Evolutionary conservation across 2,329 filamentous ascomycete species (phyloP).

Genomic region (Periconia digitata): DNA sequence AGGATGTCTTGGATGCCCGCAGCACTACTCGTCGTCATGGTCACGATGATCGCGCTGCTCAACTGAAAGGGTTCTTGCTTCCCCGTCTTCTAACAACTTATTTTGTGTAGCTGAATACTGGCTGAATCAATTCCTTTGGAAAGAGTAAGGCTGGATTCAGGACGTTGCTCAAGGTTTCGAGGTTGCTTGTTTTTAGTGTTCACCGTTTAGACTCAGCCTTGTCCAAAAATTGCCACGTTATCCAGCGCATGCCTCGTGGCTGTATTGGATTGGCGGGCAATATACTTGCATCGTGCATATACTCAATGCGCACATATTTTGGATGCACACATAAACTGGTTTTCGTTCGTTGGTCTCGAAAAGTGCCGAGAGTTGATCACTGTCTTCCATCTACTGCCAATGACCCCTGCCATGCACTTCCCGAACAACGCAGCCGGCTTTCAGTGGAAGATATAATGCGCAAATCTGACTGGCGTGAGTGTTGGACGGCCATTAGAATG

Average conservation of each 20-base stretch:
- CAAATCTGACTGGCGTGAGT: too few relatives aligned
- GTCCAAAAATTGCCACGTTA: slow-evolving; percentile 10
- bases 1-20: not conserved
- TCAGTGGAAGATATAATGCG: too few relatives aligned
- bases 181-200: not conserved
- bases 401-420: too few relatives aligned
- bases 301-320: too few relatives aligned
- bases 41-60: not conserved
- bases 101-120: not conserved
- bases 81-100: not conserved
- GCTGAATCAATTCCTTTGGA: too few relatives aligned
- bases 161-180: not conserved
- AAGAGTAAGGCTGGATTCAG: too few relatives aligned
- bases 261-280: slow-evolving; percentile 5
- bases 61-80: not conserved
- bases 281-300: slow-evolving; percentile 4
- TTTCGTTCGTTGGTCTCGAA: too few relatives aligned
- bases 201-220: slow-evolving; percentile 1
- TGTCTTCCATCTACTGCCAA: too few relatives aligned
- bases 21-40: not conserved
- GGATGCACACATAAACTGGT: too few relatives aligned
- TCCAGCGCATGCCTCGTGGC: slow-evolving; percentile 4
- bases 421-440: too few relatives aligned
- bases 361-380: too few relatives aligned
- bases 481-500: too few relatives aligned